Base-by-base conservation (phyloP, 75 land plant species). In the Gnetum montanum region DNA sequence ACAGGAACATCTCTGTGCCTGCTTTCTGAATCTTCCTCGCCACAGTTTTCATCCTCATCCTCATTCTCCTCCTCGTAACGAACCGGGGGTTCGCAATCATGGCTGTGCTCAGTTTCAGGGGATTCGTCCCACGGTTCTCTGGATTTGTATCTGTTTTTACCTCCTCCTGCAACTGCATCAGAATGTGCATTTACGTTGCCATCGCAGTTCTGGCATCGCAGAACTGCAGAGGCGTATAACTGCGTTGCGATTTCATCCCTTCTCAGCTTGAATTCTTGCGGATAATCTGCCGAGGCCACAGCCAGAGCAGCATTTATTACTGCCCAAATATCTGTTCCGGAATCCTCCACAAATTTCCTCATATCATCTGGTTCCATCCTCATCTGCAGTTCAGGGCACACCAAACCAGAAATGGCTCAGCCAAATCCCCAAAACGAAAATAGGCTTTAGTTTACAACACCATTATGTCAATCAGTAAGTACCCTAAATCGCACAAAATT, bases 301-400 rank as follows among this genome's bases (percentile, higher is more conserved):
- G 44, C 16, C 15, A 92, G 59, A 6, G 97, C 97, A 31, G 60
- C 49, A 8, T 87, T 89, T 34, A 92, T 79, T 33, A 87, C 48
- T 7, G 69, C 45, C 97, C 97, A 91, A 1, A 91, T 68, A 38
- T 84, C 97, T 23, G 65, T 74, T 15, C 75, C 72, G 5, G 80
- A 50, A 31, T 61, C 52, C 46, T 62, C 54, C 46, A 87, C 52
- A 35, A 75, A 49, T 28, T 58, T 19, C 55, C 77, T 63, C 20
- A 82, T 61, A 16, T 70, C 69, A 16, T 82, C 79, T 46, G 43
- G 20, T 54, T 83, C 83, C 86, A 83, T 79, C 50, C 26, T 46
- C n/a, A 10, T 36, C n/a, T n/a, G n/a, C n/a, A n/a, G n/a, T n/a
- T n/a, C n/a, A n/a, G n/a, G n/a, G n/a, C n/a, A n/a, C n/a, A n/a